phyloP scores from a whole-genome alignment of 768 basidiomycete species.

The Xerocomellus dryophilus region DNA sequence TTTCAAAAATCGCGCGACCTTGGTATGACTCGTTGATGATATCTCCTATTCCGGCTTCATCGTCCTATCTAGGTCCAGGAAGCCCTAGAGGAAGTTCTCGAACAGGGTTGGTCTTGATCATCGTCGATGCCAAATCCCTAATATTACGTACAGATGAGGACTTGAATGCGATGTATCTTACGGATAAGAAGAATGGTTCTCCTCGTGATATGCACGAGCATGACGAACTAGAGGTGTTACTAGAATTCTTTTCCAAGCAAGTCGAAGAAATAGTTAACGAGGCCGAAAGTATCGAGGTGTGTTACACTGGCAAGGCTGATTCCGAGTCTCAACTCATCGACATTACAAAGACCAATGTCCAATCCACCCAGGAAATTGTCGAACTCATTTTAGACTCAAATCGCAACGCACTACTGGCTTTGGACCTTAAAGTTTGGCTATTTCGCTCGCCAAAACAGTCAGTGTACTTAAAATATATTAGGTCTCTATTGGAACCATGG shows the following conservation, averaged over 20 bases:
- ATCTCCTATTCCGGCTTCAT: not conserved
- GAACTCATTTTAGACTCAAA: conserved; percentile 96
- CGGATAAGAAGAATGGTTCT: conserved; percentile 67
- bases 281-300: conserved; percentile 79
- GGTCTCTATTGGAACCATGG: conserved; percentile 94
- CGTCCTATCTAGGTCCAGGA: conserved; percentile 64
- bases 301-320: conserved; percentile 10
- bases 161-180: conserved; percentile 92
- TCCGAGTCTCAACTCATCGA: not conserved
- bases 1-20: conserved; percentile 87
- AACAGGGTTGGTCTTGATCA: conserved; percentile 61
- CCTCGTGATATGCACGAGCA: conserved; percentile 74
- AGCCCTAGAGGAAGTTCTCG: conserved; percentile 86
- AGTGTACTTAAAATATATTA: conserved; percentile 25
- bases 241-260: conserved; percentile 96
- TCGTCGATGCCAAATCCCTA: not conserved
- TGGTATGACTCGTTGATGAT: conserved; percentile 44
- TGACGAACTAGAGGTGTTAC: conserved; percentile 86
- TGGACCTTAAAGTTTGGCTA: conserved; percentile 75
- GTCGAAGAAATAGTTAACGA: conserved; percentile 96
- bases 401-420: conserved; percentile 84
- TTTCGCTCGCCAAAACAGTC: not conserved
- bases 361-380: conserved; percentile 97
- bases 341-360: conserved; percentile 66
- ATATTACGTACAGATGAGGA: conserved; percentile 70